Conservation (phyloP, 345 rosid species). For the Salix koriyanagi region DNA sequence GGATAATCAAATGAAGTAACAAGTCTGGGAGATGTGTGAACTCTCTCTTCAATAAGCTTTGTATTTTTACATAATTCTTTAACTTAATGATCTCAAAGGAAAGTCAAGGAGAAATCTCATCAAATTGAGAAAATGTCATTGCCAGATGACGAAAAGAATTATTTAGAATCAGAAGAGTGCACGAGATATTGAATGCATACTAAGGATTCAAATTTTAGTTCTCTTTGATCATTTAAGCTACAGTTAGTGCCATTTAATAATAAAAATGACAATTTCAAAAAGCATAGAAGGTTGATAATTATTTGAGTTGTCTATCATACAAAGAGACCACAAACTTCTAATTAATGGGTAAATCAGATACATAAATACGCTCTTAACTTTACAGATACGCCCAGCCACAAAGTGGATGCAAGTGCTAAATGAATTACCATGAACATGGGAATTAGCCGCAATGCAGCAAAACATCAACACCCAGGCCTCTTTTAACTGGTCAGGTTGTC, state of each 20-base stretch:
- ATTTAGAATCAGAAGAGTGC: constrained; percentile 1
- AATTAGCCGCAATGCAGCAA: background rate
- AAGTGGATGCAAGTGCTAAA: background rate
- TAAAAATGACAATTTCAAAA: background rate
- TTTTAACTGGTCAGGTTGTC: background rate
- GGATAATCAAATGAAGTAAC: constrained; percentile 12
- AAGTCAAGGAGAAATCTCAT: background rate
- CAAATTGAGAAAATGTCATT: background rate
- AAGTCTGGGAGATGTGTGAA: background rate
- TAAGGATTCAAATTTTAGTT: background rate
- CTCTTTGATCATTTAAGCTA: background rate
- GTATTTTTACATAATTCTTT: background rate
- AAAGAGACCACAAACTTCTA: background rate
- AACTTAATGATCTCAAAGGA: background rate
- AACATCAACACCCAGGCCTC: background rate
- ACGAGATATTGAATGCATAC: background rate
- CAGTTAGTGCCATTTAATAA: too few relatives aligned
- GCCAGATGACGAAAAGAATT: background rate
- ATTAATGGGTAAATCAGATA: background rate
- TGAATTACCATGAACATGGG: background rate
- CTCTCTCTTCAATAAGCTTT: background rate
- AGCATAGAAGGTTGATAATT: background rate
- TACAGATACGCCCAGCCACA: background rate
- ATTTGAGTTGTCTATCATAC: background rate
- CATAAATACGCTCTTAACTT: background rate